Conservation (phyloP, 2,329 filamentous ascomycete genomes). For the Cladosporium sphaerospermum region DNA sequence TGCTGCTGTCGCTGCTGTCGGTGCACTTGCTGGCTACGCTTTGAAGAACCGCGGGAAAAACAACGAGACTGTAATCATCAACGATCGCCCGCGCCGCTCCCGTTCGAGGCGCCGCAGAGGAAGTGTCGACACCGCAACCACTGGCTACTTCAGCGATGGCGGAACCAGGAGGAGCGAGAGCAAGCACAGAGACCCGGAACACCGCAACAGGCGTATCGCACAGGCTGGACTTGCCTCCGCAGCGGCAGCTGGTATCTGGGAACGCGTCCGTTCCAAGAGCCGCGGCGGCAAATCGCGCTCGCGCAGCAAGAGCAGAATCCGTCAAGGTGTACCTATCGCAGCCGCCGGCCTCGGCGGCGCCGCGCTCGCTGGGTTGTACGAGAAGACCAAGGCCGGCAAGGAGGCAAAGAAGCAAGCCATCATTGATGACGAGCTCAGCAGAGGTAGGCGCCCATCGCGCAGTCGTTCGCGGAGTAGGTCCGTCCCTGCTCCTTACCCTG, state of each 20-base stretch:
- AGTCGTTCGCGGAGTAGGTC: slow-evolving; percentile 40
- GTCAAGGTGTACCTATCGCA: slow-evolving; percentile 53
- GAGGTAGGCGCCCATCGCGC: slow-evolving; percentile 23
- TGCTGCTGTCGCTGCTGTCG: slow-evolving; percentile 55
- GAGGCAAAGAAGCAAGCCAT: slow-evolving; percentile 43
- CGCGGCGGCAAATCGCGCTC: slow-evolving; percentile 39
- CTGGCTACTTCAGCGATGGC: slow-evolving; percentile 17
- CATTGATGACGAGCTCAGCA: slow-evolving; percentile 29
- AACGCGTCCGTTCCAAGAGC: slow-evolving; percentile 53
- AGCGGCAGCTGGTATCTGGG: slow-evolving; percentile 55
- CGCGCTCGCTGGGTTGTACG: slow-evolving; percentile 56
- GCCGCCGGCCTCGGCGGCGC: slow-evolving; percentile 57
- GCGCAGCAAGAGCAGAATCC: slow-evolving; percentile 50
- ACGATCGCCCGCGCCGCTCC: slow-evolving; percentile 38
- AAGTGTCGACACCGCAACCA: slow-evolving; percentile 28
- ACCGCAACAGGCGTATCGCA: slow-evolving; percentile 54
- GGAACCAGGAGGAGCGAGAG: slow-evolving; percentile 31
- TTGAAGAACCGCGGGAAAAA: slow-evolving; percentile 45
- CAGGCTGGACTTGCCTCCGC: slow-evolving; percentile 58
- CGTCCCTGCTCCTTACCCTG: slow-evolving; percentile 35
- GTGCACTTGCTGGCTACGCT: slow-evolving; percentile 51
- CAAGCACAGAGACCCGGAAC: slow-evolving; percentile 36
- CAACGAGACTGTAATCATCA: slow-evolving; percentile 38
- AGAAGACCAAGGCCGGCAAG: slow-evolving; percentile 56
- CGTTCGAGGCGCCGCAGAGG: slow-evolving; percentile 39